Evolutionary conservation across 2,329 filamentous ascomycete genomes (phyloP).

Genomic region (Coniochaeta sp.): DNA sequence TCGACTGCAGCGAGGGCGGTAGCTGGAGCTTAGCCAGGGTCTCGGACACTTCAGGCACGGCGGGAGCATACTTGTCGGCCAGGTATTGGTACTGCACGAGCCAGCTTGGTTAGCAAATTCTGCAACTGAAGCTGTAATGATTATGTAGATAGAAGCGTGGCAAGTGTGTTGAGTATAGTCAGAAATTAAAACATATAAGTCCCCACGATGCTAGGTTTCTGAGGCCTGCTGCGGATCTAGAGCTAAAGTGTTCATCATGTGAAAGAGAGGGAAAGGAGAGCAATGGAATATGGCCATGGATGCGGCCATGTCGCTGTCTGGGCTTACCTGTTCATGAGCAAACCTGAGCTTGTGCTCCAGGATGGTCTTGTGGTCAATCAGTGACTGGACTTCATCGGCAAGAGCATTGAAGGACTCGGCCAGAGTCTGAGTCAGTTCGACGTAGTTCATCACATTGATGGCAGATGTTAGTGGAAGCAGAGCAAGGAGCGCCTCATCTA

Average conservation of each 20-base stretch:
- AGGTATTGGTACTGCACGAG: constrained; percentile 50
- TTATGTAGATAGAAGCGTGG: constrained; percentile 8
- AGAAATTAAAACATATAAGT: constrained; percentile 34
- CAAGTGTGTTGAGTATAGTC: constrained; percentile 20
- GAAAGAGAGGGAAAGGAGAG: constrained; percentile 7
- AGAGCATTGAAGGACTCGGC: constrained; percentile 58
- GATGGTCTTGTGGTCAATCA: constrained; percentile 57
- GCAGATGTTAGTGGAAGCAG: neutral
- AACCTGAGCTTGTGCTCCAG: constrained; percentile 60
- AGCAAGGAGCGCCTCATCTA: neutral
- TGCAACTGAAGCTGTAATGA: neutral
- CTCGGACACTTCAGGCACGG: constrained; percentile 58
- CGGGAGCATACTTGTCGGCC: constrained; percentile 61
- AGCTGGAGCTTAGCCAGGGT: constrained; percentile 60
- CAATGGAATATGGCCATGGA: constrained; percentile 6
- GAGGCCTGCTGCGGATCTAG: constrained; percentile 69
- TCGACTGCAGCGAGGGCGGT: constrained; percentile 42
- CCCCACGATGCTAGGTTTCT: constrained; percentile 53
- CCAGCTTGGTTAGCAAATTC: neutral
- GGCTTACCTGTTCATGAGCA: constrained; percentile 55
- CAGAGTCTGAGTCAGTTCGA: constrained; percentile 45
- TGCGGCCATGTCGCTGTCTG: neutral
- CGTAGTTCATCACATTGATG: constrained; percentile 31
- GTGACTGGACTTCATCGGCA: constrained; percentile 55
- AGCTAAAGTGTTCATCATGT: constrained; percentile 56